Conservation (phyloP, 1,284 basidiomycete genomes). For the Sparassis latifolia region DNA sequence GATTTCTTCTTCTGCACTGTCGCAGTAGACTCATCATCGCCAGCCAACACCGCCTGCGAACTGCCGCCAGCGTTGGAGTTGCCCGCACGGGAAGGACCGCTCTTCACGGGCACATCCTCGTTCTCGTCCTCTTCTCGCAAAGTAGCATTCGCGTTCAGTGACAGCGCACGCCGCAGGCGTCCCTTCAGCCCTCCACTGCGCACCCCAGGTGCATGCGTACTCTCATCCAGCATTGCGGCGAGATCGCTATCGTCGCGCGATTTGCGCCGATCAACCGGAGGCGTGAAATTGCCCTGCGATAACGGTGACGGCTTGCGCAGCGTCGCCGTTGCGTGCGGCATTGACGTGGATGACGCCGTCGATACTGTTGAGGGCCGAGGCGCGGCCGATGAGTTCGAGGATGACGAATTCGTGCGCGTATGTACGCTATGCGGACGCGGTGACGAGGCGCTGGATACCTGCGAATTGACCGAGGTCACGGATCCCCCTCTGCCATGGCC, state of each 20-base stretch:
- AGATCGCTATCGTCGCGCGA: conserved; percentile 73
- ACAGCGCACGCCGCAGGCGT: conserved; percentile 68
- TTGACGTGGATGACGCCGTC: conserved; percentile 28
- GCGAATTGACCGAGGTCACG: conserved; percentile 17
- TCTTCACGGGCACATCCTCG: conserved; percentile 26
- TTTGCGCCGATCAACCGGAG: conserved; percentile 60
- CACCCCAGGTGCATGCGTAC: conserved; percentile 35
- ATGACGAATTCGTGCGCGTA: conserved; percentile 39
- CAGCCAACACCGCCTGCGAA: conserved; percentile 23
- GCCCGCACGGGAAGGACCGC: conserved; percentile 13
- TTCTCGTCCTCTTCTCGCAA: conserved; percentile 56
- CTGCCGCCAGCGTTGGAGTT: conserved; percentile 15
- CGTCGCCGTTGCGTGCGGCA: conserved; percentile 26
- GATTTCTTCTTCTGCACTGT: conserved; percentile 59
- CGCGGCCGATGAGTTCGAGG: conserved; percentile 29
- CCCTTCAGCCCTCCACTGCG: conserved; percentile 70
- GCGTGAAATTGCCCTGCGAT: conserved; percentile 62
- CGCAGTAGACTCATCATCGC: conserved; percentile 37
- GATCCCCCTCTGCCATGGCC: conserved; percentile 21
- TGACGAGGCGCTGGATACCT: conserved; percentile 23
- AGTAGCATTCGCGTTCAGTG: conserved; percentile 52
- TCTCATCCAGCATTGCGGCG: conserved; percentile 44
- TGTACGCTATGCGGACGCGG: conserved; percentile 33
- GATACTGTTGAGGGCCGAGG: conserved; percentile 23
- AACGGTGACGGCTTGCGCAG: conserved; percentile 71